Evolutionary conservation across 2,329 filamentous ascomycete species (phyloP).

Genomic region (Amesomyces nigricolor): DNA sequence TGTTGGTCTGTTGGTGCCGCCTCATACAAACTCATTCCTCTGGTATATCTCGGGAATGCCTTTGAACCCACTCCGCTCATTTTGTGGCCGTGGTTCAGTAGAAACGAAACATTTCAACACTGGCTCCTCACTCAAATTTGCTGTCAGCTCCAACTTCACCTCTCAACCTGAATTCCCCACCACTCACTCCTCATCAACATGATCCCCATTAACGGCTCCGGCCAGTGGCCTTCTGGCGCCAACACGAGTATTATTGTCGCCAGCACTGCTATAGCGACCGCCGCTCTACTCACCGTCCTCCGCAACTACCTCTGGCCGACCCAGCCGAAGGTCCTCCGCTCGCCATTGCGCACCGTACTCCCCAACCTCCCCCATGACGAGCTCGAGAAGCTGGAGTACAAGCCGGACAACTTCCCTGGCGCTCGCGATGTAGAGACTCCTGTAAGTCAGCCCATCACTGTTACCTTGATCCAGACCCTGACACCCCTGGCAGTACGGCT

Average conservation of each 20-base stretch:
- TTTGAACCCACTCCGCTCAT: too few species aligned
- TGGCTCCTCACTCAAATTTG: too few species aligned
- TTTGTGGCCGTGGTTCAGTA: too few species aligned
- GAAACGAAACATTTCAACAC: too few species aligned
- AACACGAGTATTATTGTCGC: constrained; percentile 19
- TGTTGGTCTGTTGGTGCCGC: too few species aligned
- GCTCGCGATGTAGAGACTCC: constrained; percentile 67
- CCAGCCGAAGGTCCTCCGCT: constrained; percentile 20
- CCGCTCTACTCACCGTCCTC: constrained; percentile 22
- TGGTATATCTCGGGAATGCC: too few species aligned
- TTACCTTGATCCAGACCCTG: constrained; percentile 8
- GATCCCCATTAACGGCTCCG: constrained; percentile 4
- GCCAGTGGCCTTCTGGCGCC: not conserved
- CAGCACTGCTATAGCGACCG: constrained; percentile 23
- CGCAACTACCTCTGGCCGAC: constrained; percentile 25
- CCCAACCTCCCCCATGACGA: constrained; percentile 24
- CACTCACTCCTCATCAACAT: not conserved
- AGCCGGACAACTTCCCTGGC: constrained; percentile 63
- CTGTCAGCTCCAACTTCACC: not conserved
- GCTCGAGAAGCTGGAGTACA: constrained; percentile 43
- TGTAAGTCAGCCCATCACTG: constrained; percentile 32
- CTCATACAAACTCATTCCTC: too few species aligned
- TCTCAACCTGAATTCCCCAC: not conserved
- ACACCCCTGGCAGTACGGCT: constrained; percentile 52
- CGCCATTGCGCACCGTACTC: constrained; percentile 26